These are phyloP conservation scores for Cyberlindnera euphorbiae DNA, from an alignment of 805 yeast genomes.

Conservation along the genomic window DNA sequence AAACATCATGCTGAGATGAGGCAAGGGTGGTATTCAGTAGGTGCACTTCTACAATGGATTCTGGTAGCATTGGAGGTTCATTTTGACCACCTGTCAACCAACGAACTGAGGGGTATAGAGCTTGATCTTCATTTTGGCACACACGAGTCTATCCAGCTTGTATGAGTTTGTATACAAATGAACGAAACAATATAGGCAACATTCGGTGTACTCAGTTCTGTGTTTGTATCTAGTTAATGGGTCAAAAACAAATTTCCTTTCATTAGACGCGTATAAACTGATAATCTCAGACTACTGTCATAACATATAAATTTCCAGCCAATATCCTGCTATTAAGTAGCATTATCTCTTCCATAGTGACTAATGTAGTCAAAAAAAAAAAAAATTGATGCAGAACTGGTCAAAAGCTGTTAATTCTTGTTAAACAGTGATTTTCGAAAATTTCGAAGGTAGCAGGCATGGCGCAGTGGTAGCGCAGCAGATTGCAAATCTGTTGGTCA, in stretches of 20 bases:
- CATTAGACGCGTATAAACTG: too few species aligned
- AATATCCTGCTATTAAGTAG: too few species aligned
- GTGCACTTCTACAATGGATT: constrained; percentile 7
- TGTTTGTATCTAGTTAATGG: too few species aligned
- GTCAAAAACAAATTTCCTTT: too few species aligned
- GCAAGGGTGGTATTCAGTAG: constrained; percentile 8
- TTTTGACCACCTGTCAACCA: constrained; percentile 1
- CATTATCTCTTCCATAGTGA: neutral
- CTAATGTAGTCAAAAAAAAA: too few species aligned
- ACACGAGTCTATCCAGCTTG: constrained; percentile 1
- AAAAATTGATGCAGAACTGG: neutral
- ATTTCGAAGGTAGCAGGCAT: constrained; percentile 22
- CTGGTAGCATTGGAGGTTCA: constrained; percentile 4
- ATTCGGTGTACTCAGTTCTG: too few species aligned
- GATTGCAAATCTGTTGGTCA: constrained; percentile 99
- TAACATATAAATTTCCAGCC: too few species aligned
- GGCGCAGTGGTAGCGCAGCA: constrained; percentile 99
- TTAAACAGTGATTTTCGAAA: neutral
- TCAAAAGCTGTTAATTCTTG: too few species aligned
- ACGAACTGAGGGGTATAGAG: constrained; percentile 5
- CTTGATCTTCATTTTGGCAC: constrained; percentile 1
- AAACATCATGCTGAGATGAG: constrained; percentile 8
- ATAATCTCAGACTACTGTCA: too few species aligned
- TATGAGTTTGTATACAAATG: neutral
- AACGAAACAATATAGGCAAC: too few species aligned